Conservation (phyloP, 257 asterid species). For the Ballota nigra region DNA sequence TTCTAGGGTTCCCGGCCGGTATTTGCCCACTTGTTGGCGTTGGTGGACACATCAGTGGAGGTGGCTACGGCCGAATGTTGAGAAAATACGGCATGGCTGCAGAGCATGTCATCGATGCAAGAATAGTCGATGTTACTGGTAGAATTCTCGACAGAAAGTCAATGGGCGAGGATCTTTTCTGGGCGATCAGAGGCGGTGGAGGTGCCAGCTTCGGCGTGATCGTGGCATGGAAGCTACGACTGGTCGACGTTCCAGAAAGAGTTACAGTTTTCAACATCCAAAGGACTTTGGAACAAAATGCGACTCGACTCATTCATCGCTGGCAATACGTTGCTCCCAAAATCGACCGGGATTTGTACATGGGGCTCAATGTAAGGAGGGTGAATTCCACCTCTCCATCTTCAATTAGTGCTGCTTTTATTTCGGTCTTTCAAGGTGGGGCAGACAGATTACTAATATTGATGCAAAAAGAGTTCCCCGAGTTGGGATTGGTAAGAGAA, state of each 20-base stretch:
- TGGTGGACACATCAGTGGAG: slow-evolving; percentile 20
- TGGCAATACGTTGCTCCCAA: slow-evolving; percentile 27
- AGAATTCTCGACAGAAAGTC: no score
- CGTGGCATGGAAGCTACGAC: neutral
- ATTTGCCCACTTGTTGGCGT: neutral
- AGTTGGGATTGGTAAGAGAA: slow-evolving; percentile 14
- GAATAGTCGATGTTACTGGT: neutral
- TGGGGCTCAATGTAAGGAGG: neutral
- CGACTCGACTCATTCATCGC: slow-evolving; percentile 15
- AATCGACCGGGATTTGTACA: slow-evolving; percentile 20
- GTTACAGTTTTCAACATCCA: neutral
- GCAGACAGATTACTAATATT: neutral
- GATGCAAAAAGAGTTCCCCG: slow-evolving; percentile 18
- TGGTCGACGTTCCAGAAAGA: slow-evolving; percentile 5
- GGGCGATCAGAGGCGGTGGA: no score
- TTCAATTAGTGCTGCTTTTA: slow-evolving; percentile 17
- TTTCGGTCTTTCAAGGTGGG: slow-evolving; percentile 5
- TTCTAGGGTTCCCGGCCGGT: neutral
- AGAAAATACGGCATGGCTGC: slow-evolving; percentile 15
- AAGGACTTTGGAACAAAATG: slow-evolving; percentile 21
- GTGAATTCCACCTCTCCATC: slow-evolving; percentile 14
- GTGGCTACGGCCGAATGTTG: slow-evolving; percentile 1
- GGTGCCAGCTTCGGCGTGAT: slow-evolving; percentile 2
- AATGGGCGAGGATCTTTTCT: no score
- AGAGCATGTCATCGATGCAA: slow-evolving; percentile 1